These are phyloP conservation scores for Entomortierella lignicola DNA, from an alignment of 192 early-diverging fungal genomes.

Conservation along the genomic window DNA sequence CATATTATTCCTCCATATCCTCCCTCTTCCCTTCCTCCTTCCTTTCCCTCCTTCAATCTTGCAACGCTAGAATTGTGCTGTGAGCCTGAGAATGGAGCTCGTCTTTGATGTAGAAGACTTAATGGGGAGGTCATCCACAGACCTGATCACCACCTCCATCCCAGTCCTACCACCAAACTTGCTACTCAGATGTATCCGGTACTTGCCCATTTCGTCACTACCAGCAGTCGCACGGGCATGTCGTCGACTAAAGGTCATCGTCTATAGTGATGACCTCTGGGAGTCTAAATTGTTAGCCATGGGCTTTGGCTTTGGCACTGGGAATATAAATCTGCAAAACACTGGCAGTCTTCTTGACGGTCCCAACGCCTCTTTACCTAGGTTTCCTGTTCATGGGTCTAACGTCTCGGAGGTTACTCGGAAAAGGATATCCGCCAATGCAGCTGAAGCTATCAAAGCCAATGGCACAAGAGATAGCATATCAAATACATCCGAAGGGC, in stretches of 20 bases:
- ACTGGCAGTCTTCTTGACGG: slow-evolving; percentile 19
- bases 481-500: slow-evolving; percentile 23
- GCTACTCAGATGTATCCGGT: slow-evolving; percentile 56
- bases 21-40: not conserved
- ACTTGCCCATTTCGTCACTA: slow-evolving; percentile 59
- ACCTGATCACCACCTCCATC: slow-evolving; percentile 49
- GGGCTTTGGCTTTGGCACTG: slow-evolving; percentile 55
- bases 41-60: too few species aligned
- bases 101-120: slow-evolving; percentile 52
- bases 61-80: too few species aligned
- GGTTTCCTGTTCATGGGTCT: slow-evolving; percentile 42
- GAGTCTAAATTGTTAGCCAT: slow-evolving; percentile 70
- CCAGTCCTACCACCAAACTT: slow-evolving; percentile 60
- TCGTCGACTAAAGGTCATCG: slow-evolving; percentile 81
- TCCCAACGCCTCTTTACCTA: slow-evolving; percentile 32
- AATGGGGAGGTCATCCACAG: slow-evolving; percentile 24
- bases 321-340: not conserved
- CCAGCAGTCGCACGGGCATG: slow-evolving; percentile 68
- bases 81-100: slow-evolving; percentile 28
- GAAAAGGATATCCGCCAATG: slow-evolving; percentile 41
- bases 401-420: slow-evolving; percentile 26
- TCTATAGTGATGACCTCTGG: slow-evolving; percentile 83
- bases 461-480: slow-evolving; percentile 23
- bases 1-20: not conserved
- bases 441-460: slow-evolving; percentile 16